These are phyloP conservation scores for Kurtzmaniella fragi DNA, from an alignment of 805 yeast genomes.

Conservation along the genomic window DNA sequence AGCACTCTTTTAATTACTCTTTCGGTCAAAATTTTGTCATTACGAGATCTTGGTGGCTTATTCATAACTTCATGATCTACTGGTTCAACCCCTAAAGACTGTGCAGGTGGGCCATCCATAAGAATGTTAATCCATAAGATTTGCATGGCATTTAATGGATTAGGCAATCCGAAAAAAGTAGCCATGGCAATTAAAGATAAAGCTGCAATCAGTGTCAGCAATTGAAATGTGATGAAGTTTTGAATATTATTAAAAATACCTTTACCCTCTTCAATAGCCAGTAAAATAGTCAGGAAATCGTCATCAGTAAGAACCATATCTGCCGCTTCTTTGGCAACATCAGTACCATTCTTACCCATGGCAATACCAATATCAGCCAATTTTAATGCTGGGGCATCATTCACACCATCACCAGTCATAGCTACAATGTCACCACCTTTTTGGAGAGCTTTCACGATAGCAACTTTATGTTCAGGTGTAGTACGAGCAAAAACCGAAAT, in stretches of 20 bases:
- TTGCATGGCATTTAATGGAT: slow-evolving; percentile 97
- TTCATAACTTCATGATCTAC: slow-evolving; percentile 95
- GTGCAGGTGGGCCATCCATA: slow-evolving; percentile 99
- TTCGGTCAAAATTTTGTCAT: slow-evolving; percentile 75
- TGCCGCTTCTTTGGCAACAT: slow-evolving; percentile 97
- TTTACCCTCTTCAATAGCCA: slow-evolving; percentile 95
- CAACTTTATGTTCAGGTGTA: slow-evolving; percentile 88
- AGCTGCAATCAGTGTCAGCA: slow-evolving; percentile 95
- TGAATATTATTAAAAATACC: slow-evolving; percentile 96
- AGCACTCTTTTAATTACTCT: slow-evolving; percentile 67
- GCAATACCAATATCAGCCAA: slow-evolving; percentile 95
- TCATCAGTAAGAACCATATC: slow-evolving; percentile 97
- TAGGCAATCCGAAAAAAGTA: slow-evolving; percentile 82
- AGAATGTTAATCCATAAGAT: slow-evolving; percentile 94
- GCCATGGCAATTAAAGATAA: slow-evolving; percentile 82
- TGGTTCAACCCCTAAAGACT: slow-evolving; percentile 94
- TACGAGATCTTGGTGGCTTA: slow-evolving; percentile 90
- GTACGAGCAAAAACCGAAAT: slow-evolving; percentile 93
- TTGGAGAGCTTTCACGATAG: slow-evolving; percentile 85
- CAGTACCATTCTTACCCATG: slow-evolving; percentile 93
- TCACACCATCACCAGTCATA: slow-evolving; percentile 99
- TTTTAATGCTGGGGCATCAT: slow-evolving; percentile 97
- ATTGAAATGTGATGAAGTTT: slow-evolving; percentile 89
- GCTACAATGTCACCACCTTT: slow-evolving; percentile 93
- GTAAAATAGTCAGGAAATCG: slow-evolving; percentile 88